Percentiles rank a stretch among this genome's conserved stretches.
These are phyloP conservation scores for Arctium minus DNA, from an alignment of 129 eudicot species.

Conservation along the genomic window DNA sequence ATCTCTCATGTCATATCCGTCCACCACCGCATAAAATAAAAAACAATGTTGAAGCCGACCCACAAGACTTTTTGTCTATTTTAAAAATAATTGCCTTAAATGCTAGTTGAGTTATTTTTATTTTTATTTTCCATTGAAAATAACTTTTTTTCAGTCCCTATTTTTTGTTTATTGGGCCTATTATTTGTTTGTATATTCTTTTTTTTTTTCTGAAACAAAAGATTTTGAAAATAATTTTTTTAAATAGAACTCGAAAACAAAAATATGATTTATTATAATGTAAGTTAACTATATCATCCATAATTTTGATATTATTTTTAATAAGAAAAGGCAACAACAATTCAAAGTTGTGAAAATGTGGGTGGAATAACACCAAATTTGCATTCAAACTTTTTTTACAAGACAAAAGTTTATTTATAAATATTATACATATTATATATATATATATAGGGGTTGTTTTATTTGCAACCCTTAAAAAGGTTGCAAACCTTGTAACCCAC, in stretches of 20 bases:
- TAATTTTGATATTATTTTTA: neutral
- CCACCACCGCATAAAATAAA: neutral
- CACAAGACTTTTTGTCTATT: neutral
- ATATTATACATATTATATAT: no score
- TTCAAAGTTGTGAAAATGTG: neutral
- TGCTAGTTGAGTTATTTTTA: neutral
- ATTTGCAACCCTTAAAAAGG: no score
- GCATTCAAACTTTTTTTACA: constrained; percentile 3
- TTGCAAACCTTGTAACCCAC: no score
- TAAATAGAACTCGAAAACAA: neutral
- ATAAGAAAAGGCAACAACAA: neutral
- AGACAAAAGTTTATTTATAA: constrained; percentile 9
- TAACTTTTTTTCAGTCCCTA: neutral
- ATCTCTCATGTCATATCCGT: neutral
- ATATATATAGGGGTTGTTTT: no score
- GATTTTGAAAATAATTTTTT: neutral
- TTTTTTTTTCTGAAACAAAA: no score
- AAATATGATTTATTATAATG: neutral
- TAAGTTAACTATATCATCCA: neutral
- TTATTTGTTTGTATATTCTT: neutral
- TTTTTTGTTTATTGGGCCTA: neutral
- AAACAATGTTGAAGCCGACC: neutral
- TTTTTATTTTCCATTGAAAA: neutral
- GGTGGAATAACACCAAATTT: neutral
- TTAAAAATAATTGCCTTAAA: neutral